Evolutionary conservation across 2,329 filamentous ascomycete genomes (phyloP), one percentile per base, ranked within the genome.

Genomic region (Apiospora saccharicola): DNA sequence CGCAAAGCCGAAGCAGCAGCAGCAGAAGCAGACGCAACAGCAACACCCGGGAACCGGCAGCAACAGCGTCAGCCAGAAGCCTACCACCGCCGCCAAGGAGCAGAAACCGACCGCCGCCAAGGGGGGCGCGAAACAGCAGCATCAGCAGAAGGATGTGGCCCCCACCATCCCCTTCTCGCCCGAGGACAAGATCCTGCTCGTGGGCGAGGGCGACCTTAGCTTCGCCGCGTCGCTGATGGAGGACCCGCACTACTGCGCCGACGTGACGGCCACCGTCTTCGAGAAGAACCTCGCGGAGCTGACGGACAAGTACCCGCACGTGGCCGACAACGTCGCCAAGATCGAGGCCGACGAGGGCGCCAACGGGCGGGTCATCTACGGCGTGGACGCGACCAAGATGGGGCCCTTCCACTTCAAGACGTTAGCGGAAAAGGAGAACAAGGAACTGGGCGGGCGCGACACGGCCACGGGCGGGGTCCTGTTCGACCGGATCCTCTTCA

Each of bases 401-500:
- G 85, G 85, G 41, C 57, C 57, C 34, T 44, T 68, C n/a, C 80
- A 85, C n/a, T 87, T 86, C 77, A 75, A 34, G 78, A 87, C 53
- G 34, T 34, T 41, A 10, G 30, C 16, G n/a, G 41, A 46, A 41
- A 6, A 7, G 67, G 46, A 47, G 67, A 69, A 49, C 43, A 49
- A 47, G 7, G 85, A 83, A 67, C 83, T 81, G 4, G 19, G 19
- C 5, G 82, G 81, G 8, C 77, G 74, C 51, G 72, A 70, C 49
- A 74, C 71, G 13, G 73, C 26, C 7, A 78, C 76, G 72, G 77
- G 85, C 4, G 67, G 67, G 24, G 67, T 68, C 67, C 26, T 68
- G 41, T 95, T 93, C 87, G 91, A 97, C 81, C 89, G 90, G 72
- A 92, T 98, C 74, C 87, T 96, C 76, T 99, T 98, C 90, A 98